Conservation (phyloP, 177 flowering plant genomes). For the Tripterygium wilfordii region DNA sequence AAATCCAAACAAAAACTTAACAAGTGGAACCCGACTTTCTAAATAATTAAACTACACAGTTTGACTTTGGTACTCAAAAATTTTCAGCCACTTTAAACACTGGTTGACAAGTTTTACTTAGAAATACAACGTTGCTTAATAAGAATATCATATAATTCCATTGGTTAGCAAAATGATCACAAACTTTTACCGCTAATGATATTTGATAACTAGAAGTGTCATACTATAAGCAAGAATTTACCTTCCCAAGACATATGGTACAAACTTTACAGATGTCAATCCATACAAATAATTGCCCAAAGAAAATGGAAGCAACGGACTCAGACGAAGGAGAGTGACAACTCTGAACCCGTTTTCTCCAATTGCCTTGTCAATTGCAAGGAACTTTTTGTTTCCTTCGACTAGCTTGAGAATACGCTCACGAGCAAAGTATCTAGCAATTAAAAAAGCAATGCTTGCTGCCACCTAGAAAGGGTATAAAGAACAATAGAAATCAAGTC, state of each 20-base stretch:
- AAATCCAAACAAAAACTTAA: no score
- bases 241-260: conserved; percentile 98
- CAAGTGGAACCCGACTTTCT: no score
- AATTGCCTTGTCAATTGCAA: conserved; percentile 97
- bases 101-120: no score
- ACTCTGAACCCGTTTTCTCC: conserved; percentile 96
- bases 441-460: conserved; percentile 88
- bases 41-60: no score
- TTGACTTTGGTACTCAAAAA: no score
- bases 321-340: conserved; percentile 93
- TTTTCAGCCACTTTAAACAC: no score
- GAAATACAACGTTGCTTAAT: no score
- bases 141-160: no score
- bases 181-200: not conserved
- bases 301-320: conserved; percentile 97
- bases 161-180: no score
- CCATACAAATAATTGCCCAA: conserved; percentile 95
- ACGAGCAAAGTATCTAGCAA: conserved; percentile 99
- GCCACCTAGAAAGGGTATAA: conserved; percentile 85
- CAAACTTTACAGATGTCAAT: conserved; percentile 85
- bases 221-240: conserved; percentile 17
- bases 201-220: not conserved
- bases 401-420: conserved; percentile 92
- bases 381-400: conserved; percentile 91
- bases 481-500: no score